Conservation (phyloP, 257 asterid species). For the Solanum piurae region DNA sequence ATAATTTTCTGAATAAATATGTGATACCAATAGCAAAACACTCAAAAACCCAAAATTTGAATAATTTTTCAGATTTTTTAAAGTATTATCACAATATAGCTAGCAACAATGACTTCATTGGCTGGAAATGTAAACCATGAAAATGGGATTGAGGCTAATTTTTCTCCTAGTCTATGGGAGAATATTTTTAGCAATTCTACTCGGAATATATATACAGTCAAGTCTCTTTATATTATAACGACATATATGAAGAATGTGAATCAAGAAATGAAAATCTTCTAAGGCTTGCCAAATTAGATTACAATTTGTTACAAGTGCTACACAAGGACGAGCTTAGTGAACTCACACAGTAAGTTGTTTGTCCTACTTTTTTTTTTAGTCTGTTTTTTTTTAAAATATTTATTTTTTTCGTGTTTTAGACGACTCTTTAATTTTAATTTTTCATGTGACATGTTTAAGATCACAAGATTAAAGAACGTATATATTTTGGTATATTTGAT, state of each 20-base stretch:
- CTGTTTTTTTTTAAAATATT: too few relatives aligned
- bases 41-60: background rate
- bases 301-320: background rate
- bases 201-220: background rate
- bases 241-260: background rate
- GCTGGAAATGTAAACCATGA: background rate
- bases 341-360: background rate
- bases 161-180: background rate
- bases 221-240: background rate
- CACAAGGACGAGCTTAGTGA: background rate
- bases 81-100: too few relatives aligned
- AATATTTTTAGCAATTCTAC: background rate
- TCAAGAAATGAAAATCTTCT: background rate
- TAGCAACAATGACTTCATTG: background rate
- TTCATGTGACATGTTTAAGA: background rate
- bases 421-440: too few relatives aligned
- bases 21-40: background rate
- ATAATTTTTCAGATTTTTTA: background rate
- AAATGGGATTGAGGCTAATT: background rate
- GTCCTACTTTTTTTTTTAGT: background rate
- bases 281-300: background rate
- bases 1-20: background rate
- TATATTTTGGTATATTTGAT: too few relatives aligned
- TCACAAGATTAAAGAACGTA: too few relatives aligned
- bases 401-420: too few relatives aligned